A percentile compares a stretch with the other conserved stretches of the same genome.
Evolutionary conservation across 1,284 basidiomycete species (phyloP).

Genomic region (Rhodotorula sp.): DNA sequence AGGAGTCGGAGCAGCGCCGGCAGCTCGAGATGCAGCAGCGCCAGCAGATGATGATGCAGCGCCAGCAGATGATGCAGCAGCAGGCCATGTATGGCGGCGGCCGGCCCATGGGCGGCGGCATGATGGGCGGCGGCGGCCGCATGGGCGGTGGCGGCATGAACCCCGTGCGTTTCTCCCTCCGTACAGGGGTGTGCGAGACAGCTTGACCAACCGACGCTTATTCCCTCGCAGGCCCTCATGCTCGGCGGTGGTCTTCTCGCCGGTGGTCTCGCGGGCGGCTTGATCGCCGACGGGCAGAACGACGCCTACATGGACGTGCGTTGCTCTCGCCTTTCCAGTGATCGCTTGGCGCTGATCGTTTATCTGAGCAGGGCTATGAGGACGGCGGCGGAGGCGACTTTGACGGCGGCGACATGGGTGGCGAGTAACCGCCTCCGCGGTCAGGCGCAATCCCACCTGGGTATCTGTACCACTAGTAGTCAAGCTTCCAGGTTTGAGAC

Average conservation of each 20-base stretch:
- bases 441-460: no score
- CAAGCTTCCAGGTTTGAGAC: no score
- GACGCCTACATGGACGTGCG: slow-evolving; percentile 22
- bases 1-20: neutral
- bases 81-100: slow-evolving; percentile 5
- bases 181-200: no score
- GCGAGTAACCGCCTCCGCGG: neutral
- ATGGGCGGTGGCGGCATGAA: slow-evolving; percentile 35
- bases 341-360: neutral
- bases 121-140: slow-evolving; percentile 17
- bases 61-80: slow-evolving; percentile 13
- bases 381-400: slow-evolving; percentile 10
- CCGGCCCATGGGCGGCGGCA: slow-evolving; percentile 8
- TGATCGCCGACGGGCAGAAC: slow-evolving; percentile 13
- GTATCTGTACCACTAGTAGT: neutral
- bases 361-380: slow-evolving; percentile 3
- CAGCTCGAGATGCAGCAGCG: slow-evolving; percentile 7
- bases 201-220: no score
- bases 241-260: slow-evolving; percentile 28
- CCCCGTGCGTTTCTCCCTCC: slow-evolving; percentile 15
- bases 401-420: slow-evolving; percentile 9
- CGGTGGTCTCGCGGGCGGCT: slow-evolving; percentile 14
- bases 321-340: neutral
- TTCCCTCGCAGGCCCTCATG: slow-evolving; percentile 17
- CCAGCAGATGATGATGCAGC: slow-evolving; percentile 12